Percentiles rank a stretch among this genome's conserved stretches.
phyloP scores from a whole-genome alignment of 1,139 yeast genomes.

The Pichia sp. region DNA sequence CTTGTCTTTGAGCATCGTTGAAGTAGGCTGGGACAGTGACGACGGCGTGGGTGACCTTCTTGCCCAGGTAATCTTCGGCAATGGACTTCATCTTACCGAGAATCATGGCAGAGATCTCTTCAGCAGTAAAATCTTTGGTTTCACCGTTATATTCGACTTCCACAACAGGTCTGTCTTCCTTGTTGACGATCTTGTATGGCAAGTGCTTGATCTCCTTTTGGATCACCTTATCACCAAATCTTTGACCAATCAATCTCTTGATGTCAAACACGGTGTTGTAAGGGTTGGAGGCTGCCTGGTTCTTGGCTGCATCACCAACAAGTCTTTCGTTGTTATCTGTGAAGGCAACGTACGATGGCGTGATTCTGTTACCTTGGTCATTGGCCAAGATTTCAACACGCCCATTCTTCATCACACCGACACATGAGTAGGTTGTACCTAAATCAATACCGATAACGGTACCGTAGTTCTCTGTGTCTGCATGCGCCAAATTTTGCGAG shows the following conservation, averaged over 20 bases:
- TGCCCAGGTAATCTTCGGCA: constrained; percentile 88
- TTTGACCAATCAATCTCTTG: constrained; percentile 81
- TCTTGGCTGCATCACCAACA: constrained; percentile 93
- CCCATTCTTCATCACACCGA: constrained; percentile 89
- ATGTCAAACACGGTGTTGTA: constrained; percentile 77
- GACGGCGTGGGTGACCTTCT: constrained; percentile 87
- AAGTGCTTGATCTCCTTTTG: constrained; percentile 80
- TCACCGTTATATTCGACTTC: constrained; percentile 62
- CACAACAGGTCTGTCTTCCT: constrained; percentile 77
- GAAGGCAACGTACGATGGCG: constrained; percentile 88
- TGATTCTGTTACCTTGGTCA: constrained; percentile 94
- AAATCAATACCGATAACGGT: constrained; percentile 84
- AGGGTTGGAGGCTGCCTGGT: constrained; percentile 83
- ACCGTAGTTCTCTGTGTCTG: constrained; percentile 58
- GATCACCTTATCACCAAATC: constrained; percentile 68
- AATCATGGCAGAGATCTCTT: constrained; percentile 90
- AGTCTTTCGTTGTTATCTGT: constrained; percentile 69
- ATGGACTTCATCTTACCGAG: constrained; percentile 88
- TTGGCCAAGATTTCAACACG: constrained; percentile 89
- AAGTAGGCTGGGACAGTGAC: constrained; percentile 97
- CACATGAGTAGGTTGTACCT: constrained; percentile 92
- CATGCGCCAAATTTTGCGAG: constrained; percentile 34
- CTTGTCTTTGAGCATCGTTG: constrained; percentile 98
- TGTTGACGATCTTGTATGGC: constrained; percentile 66
- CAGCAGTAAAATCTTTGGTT: constrained; percentile 70